Base-by-base conservation (phyloP, 306 rosid species). In the Begonia loranthoides region DNA sequence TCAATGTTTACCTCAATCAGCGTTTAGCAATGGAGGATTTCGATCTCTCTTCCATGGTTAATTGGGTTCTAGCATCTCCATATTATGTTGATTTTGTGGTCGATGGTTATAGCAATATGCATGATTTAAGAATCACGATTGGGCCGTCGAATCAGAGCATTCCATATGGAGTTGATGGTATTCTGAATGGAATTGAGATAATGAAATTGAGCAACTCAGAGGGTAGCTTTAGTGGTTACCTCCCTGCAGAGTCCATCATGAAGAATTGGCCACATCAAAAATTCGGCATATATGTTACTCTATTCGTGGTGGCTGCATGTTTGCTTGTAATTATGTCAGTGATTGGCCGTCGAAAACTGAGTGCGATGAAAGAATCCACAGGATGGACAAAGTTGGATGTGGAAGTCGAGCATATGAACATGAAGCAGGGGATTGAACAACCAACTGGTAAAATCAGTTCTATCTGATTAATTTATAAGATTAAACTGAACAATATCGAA, bases 1-100 rank as follows among this genome's bases (percentile, higher is more conserved):
- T 85, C 78, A 89, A 89, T 57, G 85, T 90, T 21, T 80, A 86
- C 65, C 83, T 90, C n/a, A 69, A 90, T 61, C 92, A 92, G 45
- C 5, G 70, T 33, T 56, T 80, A 61, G 95, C 72, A 0, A 57
- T 28, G 13, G 49, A 70, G 22, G 76, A 90, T 66, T 78, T 82
- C 65, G 97, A 90, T 67, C 71, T 90, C 51, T 72, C 95, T 5
- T 16, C 12, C 24, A 57, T 64, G 6, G 46, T 83, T 0, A 59
- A 62, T 17, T 68, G 64, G 60, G 55, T 52, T 9, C 55, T 90
- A 73, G 87, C 95, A 45, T 63, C 95, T 2, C 94, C 97, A 0
- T 73, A 64, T 43, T 90, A 82, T 49, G 74, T 73, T 0, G 97
- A 85, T 61, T 82, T 76, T 15, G 73, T 85, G 47, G 94, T 85